Conservation (phyloP, 1,139 yeast species). For the Torulaspora pretoriensis region DNA sequence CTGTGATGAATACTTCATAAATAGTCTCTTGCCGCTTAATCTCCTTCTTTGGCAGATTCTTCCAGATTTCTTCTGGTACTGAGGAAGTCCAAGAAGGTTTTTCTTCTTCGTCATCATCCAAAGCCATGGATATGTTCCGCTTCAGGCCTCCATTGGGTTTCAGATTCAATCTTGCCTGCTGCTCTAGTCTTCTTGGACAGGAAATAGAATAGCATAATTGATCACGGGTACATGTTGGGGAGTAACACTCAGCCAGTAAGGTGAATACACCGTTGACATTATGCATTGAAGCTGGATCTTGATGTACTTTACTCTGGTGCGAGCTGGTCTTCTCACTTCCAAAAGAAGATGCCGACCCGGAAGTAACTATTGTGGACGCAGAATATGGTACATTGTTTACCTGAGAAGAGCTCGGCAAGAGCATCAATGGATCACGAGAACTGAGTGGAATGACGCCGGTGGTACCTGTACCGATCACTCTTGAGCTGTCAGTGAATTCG, state of each 20-base stretch:
- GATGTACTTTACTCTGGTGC: conserved; percentile 11
- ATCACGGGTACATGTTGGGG: conserved; percentile 92
- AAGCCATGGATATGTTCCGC: conserved; percentile 75
- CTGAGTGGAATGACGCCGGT: conserved; percentile 19
- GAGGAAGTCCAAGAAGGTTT: conserved; percentile 94
- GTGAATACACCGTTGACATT: conserved; percentile 88
- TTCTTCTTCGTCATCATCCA: conserved; percentile 72
- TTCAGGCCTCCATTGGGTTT: conserved; percentile 85
- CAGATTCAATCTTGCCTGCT: conserved; percentile 86
- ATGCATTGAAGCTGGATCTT: conserved; percentile 28
- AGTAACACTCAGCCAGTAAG: conserved; percentile 86
- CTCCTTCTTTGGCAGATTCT: conserved; percentile 75
- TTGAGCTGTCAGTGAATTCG: conserved; percentile 62
- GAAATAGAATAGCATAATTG: conserved; percentile 89
- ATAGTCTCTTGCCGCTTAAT: conserved; percentile 93
- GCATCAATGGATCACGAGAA: conserved; percentile 28
- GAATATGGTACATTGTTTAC: conserved; percentile 12
- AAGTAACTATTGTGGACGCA: conserved; percentile 11
- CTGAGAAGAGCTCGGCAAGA: conserved; percentile 19
- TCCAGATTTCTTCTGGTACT: conserved; percentile 77
- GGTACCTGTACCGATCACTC: conserved; percentile 32
- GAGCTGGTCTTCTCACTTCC: conserved; percentile 12
- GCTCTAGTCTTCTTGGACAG: conserved; percentile 95
- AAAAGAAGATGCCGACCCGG: conserved; percentile 13
- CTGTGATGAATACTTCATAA: conserved; percentile 90